Percentiles rank a stretch among this genome's conserved stretches.
Evolutionary conservation across 352 stramenopile genomes (phyloP).

Genomic region (Globisporangium heterothallicum): DNA sequence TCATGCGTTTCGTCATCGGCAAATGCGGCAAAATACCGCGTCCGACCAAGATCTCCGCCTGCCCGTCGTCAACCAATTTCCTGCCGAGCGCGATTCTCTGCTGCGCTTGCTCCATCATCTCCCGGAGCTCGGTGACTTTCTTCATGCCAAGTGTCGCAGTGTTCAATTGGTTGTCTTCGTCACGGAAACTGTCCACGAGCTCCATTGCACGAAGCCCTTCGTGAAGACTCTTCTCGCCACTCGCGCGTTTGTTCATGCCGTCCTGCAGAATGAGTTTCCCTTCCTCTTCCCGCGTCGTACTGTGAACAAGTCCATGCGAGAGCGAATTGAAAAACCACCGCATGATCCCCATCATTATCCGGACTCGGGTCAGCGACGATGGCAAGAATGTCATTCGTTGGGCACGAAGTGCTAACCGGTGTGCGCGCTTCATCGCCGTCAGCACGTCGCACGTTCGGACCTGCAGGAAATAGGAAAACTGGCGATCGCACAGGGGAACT

Average conservation of each 20-base stretch:
- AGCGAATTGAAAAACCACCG: constrained; percentile 69
- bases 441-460: constrained; percentile 70
- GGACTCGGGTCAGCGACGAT: constrained; percentile 29
- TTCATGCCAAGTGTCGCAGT: constrained; percentile 43
- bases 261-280: constrained; percentile 54
- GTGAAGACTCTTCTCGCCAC: constrained; percentile 37
- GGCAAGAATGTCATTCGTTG: constrained; percentile 31
- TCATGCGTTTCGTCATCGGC: constrained; percentile 53
- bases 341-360: constrained; percentile 52
- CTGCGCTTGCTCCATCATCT: constrained; percentile 41
- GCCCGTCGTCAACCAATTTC: constrained; percentile 31
- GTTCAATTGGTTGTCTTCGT: constrained; percentile 45
- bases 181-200: constrained; percentile 40
- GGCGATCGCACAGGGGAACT: constrained; percentile 43
- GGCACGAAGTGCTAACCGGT: constrained; percentile 43
- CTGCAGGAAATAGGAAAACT: constrained; percentile 81
- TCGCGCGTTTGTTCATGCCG: constrained; percentile 47
- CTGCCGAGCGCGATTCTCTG: constrained; percentile 31
- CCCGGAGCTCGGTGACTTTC: constrained; percentile 48
- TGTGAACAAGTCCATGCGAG: constrained; percentile 60
- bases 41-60: constrained; percentile 31
- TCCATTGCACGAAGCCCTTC: constrained; percentile 37
- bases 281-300: constrained; percentile 55
- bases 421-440: constrained; percentile 50
- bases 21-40: constrained; percentile 47